phyloP scores from a whole-genome alignment of 257 asterid genomes.

The Solanum sejunctum region DNA sequence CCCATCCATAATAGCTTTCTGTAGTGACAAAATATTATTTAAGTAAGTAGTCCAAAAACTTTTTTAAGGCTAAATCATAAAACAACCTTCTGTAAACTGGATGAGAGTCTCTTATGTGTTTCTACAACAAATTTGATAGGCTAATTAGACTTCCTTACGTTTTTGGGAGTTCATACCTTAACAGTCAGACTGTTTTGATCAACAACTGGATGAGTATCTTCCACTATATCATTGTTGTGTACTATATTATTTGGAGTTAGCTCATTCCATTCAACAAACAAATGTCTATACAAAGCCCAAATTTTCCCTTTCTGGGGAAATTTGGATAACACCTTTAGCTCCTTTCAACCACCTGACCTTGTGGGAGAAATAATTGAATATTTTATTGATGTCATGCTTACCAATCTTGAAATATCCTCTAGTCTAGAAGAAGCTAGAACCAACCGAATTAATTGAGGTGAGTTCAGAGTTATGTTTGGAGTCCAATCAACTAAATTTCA shows the following conservation, averaged over 20 bases:
- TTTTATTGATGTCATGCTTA: slow-evolving; percentile 8
- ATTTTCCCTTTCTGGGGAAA: slow-evolving; percentile 48
- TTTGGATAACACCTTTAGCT: slow-evolving; percentile 29
- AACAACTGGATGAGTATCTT: not conserved
- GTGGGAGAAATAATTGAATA: slow-evolving; percentile 11
- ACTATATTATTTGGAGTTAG: slow-evolving; percentile 30
- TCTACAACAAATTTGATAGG: too few species aligned
- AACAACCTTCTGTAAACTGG: not conserved
- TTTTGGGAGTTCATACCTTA: too few species aligned
- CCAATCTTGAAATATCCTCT: slow-evolving; percentile 42
- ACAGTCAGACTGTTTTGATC: too few species aligned
- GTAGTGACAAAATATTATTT: not conserved
- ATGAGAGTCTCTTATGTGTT: not conserved
- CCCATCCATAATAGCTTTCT: not conserved
- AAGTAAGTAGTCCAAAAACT: not conserved
- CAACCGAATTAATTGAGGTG: slow-evolving; percentile 30
- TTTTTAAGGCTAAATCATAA: not conserved
- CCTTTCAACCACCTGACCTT: too few species aligned
- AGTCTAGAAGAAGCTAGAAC: slow-evolving; percentile 39
- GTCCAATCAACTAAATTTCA: slow-evolving; percentile 45
- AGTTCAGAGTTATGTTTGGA: slow-evolving; percentile 26
- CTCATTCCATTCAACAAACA: slow-evolving; percentile 58
- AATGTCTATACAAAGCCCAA: slow-evolving; percentile 61
- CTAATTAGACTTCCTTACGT: too few species aligned
- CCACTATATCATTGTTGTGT: slow-evolving; percentile 46